These are phyloP conservation scores for Fusarium sp. DNA, from an alignment of 2,329 filamentous ascomycete genomes.

Conservation along the genomic window DNA sequence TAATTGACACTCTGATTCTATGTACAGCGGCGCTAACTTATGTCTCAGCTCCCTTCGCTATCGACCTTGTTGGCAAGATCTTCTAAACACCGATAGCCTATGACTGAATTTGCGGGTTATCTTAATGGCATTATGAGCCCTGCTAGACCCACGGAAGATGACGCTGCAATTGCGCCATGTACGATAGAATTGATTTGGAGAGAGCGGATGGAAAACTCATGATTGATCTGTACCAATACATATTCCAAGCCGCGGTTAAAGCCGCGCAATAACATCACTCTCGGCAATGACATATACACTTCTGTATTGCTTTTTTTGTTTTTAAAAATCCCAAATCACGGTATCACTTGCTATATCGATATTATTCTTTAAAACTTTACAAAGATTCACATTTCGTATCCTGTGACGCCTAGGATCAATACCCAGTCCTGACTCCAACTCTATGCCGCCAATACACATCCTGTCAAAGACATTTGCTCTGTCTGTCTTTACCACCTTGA, in stretches of 20 bases:
- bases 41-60: constrained; percentile 67
- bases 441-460: constrained; percentile 40
- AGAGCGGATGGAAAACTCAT: constrained; percentile 40
- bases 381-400: constrained; percentile 35
- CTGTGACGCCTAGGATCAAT: constrained; percentile 44
- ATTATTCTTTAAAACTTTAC: constrained; percentile 28
- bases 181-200: constrained; percentile 44
- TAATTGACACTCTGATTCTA: fast-evolving
- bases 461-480: constrained; percentile 30
- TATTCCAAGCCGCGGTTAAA: constrained; percentile 30
- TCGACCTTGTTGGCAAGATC: constrained; percentile 64
- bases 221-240: constrained; percentile 47
- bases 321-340: neutral
- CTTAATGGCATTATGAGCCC: constrained; percentile 18
- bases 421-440: constrained; percentile 42
- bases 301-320: constrained; percentile 4
- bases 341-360: constrained; percentile 23
- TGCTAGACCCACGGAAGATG: constrained; percentile 25
- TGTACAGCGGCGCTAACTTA: constrained; percentile 14
- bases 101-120: constrained; percentile 4
- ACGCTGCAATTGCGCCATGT: constrained; percentile 34
- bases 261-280: constrained; percentile 36
- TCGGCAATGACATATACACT: constrained; percentile 19
- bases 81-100: constrained; percentile 51
- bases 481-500: constrained; percentile 4